phyloP scores from a whole-genome alignment of 164 flowering plant genomes.

The Vitis vinifera region DNA sequence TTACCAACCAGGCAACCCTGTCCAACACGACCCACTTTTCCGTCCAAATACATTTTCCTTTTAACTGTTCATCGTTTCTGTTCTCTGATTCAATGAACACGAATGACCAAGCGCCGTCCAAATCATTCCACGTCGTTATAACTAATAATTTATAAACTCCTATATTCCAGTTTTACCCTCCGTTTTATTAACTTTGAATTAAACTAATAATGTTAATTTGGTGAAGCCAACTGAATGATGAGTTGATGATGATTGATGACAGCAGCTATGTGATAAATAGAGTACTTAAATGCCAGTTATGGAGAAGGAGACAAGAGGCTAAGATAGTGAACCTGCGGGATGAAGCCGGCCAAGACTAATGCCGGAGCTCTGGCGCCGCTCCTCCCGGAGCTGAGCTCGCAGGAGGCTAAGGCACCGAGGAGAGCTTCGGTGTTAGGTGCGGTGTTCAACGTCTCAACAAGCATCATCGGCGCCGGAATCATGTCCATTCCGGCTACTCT shows the following conservation, averaged over 20 bases:
- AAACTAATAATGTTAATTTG: neutral
- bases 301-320: constrained; percentile 10
- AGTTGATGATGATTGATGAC: neutral
- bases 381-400: constrained; percentile 24
- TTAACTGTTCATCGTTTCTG: neutral
- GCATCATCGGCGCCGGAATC: constrained; percentile 93
- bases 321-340: constrained; percentile 1
- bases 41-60: constrained; percentile 11
- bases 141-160: too few species aligned
- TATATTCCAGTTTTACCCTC: neutral
- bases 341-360: constrained; percentile 22
- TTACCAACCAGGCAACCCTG: too few species aligned
- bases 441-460: constrained; percentile 88
- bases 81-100: neutral
- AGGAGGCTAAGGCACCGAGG: neutral
- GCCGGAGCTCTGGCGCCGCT: constrained; percentile 27
- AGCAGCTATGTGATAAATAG: neutral
- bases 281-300: neutral
- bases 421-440: constrained; percentile 65
- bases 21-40: neutral
- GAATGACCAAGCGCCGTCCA: neutral
- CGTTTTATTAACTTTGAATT: neutral
- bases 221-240: neutral
- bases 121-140: neutral
- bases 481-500: constrained; percentile 96